Evolutionary conservation across 352 stramenopile genomes (phyloP), one percentile per base, ranked within the genome.

Genomic region (Phytopythium ostracodes): DNA sequence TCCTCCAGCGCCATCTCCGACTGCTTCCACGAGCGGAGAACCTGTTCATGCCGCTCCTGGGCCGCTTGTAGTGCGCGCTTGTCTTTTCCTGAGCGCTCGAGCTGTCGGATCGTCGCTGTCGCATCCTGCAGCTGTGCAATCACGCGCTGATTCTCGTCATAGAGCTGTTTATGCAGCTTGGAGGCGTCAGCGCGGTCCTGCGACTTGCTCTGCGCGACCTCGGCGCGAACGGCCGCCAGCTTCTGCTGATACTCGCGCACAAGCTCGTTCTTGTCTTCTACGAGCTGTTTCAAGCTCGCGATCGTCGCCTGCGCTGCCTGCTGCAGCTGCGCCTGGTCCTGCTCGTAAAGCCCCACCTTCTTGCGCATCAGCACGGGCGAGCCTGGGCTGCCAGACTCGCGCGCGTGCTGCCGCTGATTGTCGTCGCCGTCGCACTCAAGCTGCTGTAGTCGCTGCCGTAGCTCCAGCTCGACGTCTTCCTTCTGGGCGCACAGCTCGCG

Each of bases 281-380:
- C 71, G 25, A 93, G 73, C 33, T 79, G 75, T 62, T 92, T 95
- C n/a, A 95, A 65, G 63, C 82, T 93, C 7, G 86, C 79, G 31
- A 95, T 88, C 29, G 84, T 91, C 47, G 71, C 83, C 56, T 93
- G 82, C 11, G 82, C 86, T 17, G 86, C 84, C 64, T 89, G 77
- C 56, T 94, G 86, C 22, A 92, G 56, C 24, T 86, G 68, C 1
- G 75, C 62, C 43, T 94, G 86, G 57, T 92, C 86, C 55, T 89
- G 79, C 63, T 92, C 83, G 58, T 92, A 94, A 36, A 90, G 50
- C 17, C 83, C 81, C 0, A 89, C 75, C 51, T 88, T 90, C 61
- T 76, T 74, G 8, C 70, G 68, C 79, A 92, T 87, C 25, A 88
- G 69, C 47, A 36, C 47, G 2, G 71, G 70, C 24, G 70, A 73